Evolutionary conservation across 1,139 yeast genomes (phyloP), one percentile per base, ranked within the genome.

Genomic region (Debaryomyces sp.): DNA sequence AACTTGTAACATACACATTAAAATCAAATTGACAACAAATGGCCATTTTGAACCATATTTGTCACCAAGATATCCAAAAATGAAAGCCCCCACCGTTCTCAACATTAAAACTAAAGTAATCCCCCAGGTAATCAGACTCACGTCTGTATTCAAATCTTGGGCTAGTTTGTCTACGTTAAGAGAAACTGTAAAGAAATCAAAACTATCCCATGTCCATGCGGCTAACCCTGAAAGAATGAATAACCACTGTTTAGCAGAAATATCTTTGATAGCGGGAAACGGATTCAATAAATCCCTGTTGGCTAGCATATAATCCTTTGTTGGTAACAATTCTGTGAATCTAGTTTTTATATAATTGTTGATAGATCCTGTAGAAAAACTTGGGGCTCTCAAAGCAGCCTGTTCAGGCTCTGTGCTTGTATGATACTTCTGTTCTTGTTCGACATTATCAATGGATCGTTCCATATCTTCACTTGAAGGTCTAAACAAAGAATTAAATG

Each of bases 191-290:
- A 72, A 73, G 53, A 67, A 72, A 57, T 73, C 79, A 53, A 74
- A 67, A 6, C 77, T 74, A 59, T 73, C 79, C 73, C 74, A 70
- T 6, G 77, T 71, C 78, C 78, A 74, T 22, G 71, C 75, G 43
- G 59, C 57, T 45, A 70, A 67, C 1, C 75, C 76, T 41, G 69
- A 54, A 22, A 61, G 47, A 52, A 71, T 71, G 48, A 64, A 71
- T 49, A 62, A 61, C 78, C 79, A 73, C 53, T 73, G 71, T 43
- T 58, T 61, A 26, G 61, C 57, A 18, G 61, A 59, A 48, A 74
- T 53, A 48, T 64, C 68, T 8, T 44, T 50, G 41, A 74, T 61
- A 7, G 71, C 67, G 4, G 40, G 44, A 22, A 48, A 45, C 10
- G 51, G 51, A 32, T 48, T 48, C 17, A 45, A 45, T 12, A 48